Evolutionary conservation across 1,139 yeast species (phyloP), one percentile per base, ranked within the genome.

Genomic region (Debaryomyces sp.): DNA sequence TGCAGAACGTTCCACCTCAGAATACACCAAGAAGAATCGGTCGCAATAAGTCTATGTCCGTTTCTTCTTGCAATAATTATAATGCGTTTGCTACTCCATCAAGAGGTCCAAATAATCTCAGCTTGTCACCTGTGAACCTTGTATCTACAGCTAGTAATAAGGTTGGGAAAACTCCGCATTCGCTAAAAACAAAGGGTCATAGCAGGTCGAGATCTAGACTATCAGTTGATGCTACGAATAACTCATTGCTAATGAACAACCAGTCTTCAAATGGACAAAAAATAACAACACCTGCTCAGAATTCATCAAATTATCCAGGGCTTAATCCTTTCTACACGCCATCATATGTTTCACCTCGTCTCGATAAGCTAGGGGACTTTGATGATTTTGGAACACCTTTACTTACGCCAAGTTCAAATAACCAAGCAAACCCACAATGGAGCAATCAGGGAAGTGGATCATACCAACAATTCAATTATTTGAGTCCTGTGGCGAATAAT

Each of bases 271-370:
- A 22, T 36, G 41, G 18, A 49, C 66, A 30, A 51, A 56, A 50
- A 9, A 13, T 30, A 10, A 57, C 60, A 34, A 54, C 50, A 36
- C 52, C 61, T 44, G 41, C 57, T 50, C 49, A 55, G 50, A 50
- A 56, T 47, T 47, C 54, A 46, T 41, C 47, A 2, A 46, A 46
- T 33, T 43, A 39, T 17, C 39, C 39, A 9, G 66, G 66, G 18
- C 61, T 70, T 32, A 77, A 78, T 52, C 82, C 82, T 17, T 77
- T 78, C 54, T 75, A 73, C 53, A 75, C 79, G 2, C 78, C 80
- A 1, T 64, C 73, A 5, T 71, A 72, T 52, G 59, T 71, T 37
- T 70, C 78, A 6, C 80, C 82, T 1, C 69, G 69, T 51, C 63
- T 70, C 43, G 69, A 64, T 46, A 61, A 63, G 7, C 46, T 55